Evolutionary conservation across 495 filamentous ascomycete genomes (phyloP), one percentile per base, ranked within the genome.

Genomic region (Tuber brumale): DNA sequence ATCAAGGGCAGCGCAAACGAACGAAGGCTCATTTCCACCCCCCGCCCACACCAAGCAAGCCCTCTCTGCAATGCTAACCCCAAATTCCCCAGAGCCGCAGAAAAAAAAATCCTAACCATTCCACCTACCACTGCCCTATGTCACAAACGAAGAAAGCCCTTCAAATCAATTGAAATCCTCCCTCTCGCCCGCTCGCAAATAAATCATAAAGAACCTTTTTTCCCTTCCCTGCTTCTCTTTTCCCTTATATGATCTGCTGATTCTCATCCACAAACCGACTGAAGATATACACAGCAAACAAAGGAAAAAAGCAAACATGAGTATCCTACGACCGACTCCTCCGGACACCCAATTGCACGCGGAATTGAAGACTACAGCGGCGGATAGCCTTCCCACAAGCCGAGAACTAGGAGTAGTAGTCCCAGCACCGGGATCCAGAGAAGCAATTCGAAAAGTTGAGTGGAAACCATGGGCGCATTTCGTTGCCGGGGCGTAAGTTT

Each of bases 401-500:
- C 74, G 81, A 39, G 81, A 80, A 73, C 69, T 82, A 23, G 81
- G 81, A 3, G 81, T 82, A 31, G 77, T 76, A 31, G 74, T 83
- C 7, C 81, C 81, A 42, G 78, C 77, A 7, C 81, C 79, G 14
- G 42, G 61, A 48, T 71, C 76, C 9, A 70, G 75, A 46, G 72
- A 78, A 69, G 46, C 41, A 39, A 74, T 76, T 73, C 19, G n/a
- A 41, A 74, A 69, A 48, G 72, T n/a, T 37, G 78, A 77, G 70
- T 72, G 79, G 51, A 95, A 94, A 83, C 92, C 93, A 85, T 95
- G 93, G 90, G 91, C 92, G 75, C 94, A 95, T 86, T 90, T 97
- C 75, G 88, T 97, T 71, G 94, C 94, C 44, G 94, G 94, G 85
- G 94, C 91, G 93, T 95, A 88, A 82, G 85, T 86, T 66, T 66